phyloP scores from a whole-genome alignment of 129 eudicot genomes.

The Flaveria bidentis region DNA sequence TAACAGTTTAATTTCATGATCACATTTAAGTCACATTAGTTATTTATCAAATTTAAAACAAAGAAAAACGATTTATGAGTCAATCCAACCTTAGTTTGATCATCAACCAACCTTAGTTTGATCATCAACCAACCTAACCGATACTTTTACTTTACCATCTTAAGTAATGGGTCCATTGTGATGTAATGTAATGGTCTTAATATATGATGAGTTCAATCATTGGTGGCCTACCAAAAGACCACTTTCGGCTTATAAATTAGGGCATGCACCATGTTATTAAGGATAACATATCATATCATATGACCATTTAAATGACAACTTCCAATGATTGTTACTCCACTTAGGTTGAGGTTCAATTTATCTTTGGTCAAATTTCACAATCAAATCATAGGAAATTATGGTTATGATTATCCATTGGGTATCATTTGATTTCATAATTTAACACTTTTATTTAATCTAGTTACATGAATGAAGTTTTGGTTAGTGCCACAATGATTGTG shows the following conservation, averaged over 20 bases:
- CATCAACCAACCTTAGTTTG: not conserved
- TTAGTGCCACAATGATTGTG: too few species aligned
- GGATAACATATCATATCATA: conserved; percentile 10
- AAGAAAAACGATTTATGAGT: not conserved
- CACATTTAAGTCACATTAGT: too few species aligned
- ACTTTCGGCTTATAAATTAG: conserved; percentile 34
- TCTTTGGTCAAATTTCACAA: conserved; percentile 25
- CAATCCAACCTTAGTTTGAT: not conserved
- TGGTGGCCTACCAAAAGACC: conserved; percentile 26
- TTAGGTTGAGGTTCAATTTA: conserved; percentile 24
- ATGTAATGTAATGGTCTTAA: not conserved
- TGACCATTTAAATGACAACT: conserved; percentile 15
- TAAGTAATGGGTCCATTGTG: not conserved
- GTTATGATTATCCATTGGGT: not conserved
- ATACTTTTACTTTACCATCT: not conserved
- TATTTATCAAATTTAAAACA: too few species aligned
- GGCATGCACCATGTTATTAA: conserved; percentile 22
- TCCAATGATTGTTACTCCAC: conserved; percentile 32
- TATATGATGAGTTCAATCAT: conserved; percentile 30
- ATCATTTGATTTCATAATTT: not conserved
- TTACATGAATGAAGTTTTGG: too few species aligned
- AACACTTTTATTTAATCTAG: not conserved
- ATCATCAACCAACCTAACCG: not conserved
- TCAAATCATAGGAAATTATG: conserved; percentile 17
- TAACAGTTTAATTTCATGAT: too few species aligned